A percentile compares a stretch with the other conserved stretches of the same genome.
Conservation (phyloP, 2,329 filamentous ascomycete genomes). For the Penicillium italicum region DNA sequence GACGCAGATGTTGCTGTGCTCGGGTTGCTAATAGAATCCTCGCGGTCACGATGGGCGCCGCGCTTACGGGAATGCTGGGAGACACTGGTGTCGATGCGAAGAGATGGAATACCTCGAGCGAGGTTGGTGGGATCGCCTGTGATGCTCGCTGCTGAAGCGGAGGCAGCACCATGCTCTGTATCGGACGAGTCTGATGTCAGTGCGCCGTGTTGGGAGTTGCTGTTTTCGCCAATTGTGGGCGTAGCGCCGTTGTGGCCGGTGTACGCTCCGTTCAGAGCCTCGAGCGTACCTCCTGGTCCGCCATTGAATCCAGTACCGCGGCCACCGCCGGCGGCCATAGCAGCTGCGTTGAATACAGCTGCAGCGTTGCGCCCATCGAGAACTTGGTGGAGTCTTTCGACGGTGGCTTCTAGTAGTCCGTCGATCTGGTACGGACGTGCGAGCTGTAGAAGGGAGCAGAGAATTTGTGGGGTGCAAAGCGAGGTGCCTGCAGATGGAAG, state of each 20-base stretch:
- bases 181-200: constrained; percentile 39
- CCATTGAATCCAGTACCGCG: constrained; percentile 70
- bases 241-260: constrained; percentile 23
- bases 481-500: constrained; percentile 71
- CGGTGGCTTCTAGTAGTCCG: constrained; percentile 84
- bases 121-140: constrained; percentile 23
- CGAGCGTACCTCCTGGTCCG: constrained; percentile 47
- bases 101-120: constrained; percentile 31
- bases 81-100: constrained; percentile 42
- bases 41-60: constrained; percentile 29
- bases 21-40: constrained; percentile 40
- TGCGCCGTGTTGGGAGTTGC: constrained; percentile 27
- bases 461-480: constrained; percentile 88
- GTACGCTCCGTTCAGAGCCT: constrained; percentile 40
- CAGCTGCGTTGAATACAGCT: constrained; percentile 95
- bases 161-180: constrained; percentile 34
- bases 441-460: constrained; percentile 91
- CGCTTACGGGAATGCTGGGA: constrained; percentile 23
- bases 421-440: constrained; percentile 91
- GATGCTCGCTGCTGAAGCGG: constrained; percentile 30
- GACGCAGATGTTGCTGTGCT: constrained; percentile 40
- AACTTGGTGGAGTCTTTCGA: constrained; percentile 82
- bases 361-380: constrained; percentile 92
- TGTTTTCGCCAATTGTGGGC: constrained; percentile 20
- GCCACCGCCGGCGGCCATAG: constrained; percentile 94